phyloP scores from a whole-genome alignment of 1,139 yeast genomes.

The Lodderomyces metapsilosis region DNA sequence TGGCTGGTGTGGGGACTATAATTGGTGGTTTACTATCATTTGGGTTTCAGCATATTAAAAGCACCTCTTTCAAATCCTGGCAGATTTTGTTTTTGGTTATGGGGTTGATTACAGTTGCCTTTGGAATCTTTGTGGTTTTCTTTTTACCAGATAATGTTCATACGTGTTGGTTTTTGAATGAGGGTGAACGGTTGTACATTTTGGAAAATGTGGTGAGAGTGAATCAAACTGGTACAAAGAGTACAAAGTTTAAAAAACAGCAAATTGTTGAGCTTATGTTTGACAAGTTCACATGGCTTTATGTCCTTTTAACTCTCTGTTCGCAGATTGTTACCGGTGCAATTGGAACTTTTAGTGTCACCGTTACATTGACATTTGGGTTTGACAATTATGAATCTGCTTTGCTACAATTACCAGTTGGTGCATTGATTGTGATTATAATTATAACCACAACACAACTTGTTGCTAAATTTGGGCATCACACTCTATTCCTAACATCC shows the following conservation, averaged over 20 bases:
- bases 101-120: slow-evolving; percentile 34
- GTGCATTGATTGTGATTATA: slow-evolving; percentile 34
- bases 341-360: slow-evolving; percentile 38
- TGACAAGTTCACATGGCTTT: slow-evolving; percentile 39
- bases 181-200: slow-evolving; percentile 27
- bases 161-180: slow-evolving; percentile 26
- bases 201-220: slow-evolving; percentile 29
- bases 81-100: slow-evolving; percentile 39
- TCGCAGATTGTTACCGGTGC: slow-evolving; percentile 44
- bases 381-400: slow-evolving; percentile 33
- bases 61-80: slow-evolving; percentile 30
- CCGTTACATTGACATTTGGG: slow-evolving; percentile 39
- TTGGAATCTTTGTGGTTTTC: slow-evolving; percentile 27
- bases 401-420: slow-evolving; percentile 41
- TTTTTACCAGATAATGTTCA: slow-evolving; percentile 36
- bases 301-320: slow-evolving; percentile 31
- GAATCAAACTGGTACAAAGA: slow-evolving; percentile 34
- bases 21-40: slow-evolving; percentile 41
- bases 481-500: slow-evolving; percentile 26
- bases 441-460: slow-evolving; percentile 32
- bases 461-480: slow-evolving; percentile 25
- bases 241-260: slow-evolving; percentile 23
- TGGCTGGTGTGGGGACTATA: slow-evolving; percentile 41
- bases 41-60: slow-evolving; percentile 40
- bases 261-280: slow-evolving; percentile 33